phyloP scores from a whole-genome alignment of 139 green algal species.

The Diplosphaera chodatii region DNA sequence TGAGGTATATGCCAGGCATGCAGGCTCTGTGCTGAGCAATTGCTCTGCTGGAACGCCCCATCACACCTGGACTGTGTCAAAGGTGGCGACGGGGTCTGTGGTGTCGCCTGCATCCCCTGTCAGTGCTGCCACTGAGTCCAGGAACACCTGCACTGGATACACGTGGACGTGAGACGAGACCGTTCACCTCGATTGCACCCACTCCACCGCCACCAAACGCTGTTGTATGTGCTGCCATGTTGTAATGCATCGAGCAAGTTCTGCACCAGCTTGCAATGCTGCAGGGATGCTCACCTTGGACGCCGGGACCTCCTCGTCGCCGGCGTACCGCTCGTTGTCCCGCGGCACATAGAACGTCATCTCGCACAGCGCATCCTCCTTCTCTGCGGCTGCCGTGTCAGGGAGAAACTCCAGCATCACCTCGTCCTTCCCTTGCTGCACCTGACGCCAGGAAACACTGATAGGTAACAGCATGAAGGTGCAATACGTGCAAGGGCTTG shows the following conservation, averaged over 20 bases:
- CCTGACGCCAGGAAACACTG: slow-evolving; percentile 11
- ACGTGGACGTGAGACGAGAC: too few species aligned
- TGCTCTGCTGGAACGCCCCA: too few species aligned
- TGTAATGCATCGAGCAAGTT: too few species aligned
- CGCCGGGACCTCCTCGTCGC: slow-evolving; percentile 8
- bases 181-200: too few species aligned
- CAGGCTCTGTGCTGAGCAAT: too few species aligned
- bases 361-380: slow-evolving; percentile 81
- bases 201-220: too few species aligned
- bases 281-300: slow-evolving; percentile 10
- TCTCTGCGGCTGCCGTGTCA: slow-evolving; percentile 54
- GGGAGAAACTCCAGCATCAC: slow-evolving; percentile 90
- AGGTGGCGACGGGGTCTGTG: slow-evolving; percentile 65
- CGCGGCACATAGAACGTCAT: slow-evolving; percentile 77
- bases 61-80: slow-evolving; percentile 85
- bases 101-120: slow-evolving; percentile 49
- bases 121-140: slow-evolving; percentile 50
- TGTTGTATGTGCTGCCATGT: too few species aligned
- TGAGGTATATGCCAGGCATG: too few species aligned
- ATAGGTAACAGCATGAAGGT: slow-evolving; percentile 74
- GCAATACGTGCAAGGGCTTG: too few species aligned
- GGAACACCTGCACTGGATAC: slow-evolving; percentile 59
- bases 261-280: too few species aligned
- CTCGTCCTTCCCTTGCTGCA: slow-evolving; percentile 69
- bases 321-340: slow-evolving; percentile 18